Base-by-base conservation (phyloP, 2,329 filamentous ascomycete species). In the Aspergillus phoenicis region DNA sequence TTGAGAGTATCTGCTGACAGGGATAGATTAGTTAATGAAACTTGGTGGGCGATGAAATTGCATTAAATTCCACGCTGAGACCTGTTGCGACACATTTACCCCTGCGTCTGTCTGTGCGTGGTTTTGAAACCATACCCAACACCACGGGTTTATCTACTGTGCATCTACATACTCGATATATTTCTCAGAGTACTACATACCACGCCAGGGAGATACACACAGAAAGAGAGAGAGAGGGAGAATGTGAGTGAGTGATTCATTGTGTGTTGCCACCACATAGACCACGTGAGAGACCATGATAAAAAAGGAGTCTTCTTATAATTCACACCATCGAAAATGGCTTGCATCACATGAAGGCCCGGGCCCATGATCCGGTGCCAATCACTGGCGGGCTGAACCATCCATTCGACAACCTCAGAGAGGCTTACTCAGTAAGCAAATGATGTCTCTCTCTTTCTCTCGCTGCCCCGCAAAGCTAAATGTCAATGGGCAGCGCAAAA, bases 391-490 rank as follows among this genome's bases (percentile, higher is more conserved):
- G 10, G 20, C 20, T 22, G 41, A 22, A 24, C 41, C 41, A 24
- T 22, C 41, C 41, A 45, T 45, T 24, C 41, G 41, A 22, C 5
- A 22, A 13, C 10, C 41, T 45, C 20, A 56, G 52, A 55, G 52
- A 55, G 52, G 52, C 52, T 41, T 28, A 55, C 52, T 20, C 20
- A 33, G 43, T 30, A n/a, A 55, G 52, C 26, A 33, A 39, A 13
- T 45, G 15, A 43, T 11, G 22, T 33, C 15, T n/a, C 17, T n/a
- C 39, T 26, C 41, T 45, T 45, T 36, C 52, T 39, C 33, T 33
- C 26, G 20, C 53, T 60, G 36, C 58, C 58, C 58, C 58, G 58
- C 58, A 60, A 60, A 60, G 39, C 41, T 56, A 56, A 56, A 45
- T n/a, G 26, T 56, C 45, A 47, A 45, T n/a, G 26, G 26, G 26